Percentiles rank a stretch among this genome's conserved stretches.
These are phyloP conservation scores for Solanum peruvianum DNA, from an alignment of 257 asterid genomes.

Conservation along the genomic window DNA sequence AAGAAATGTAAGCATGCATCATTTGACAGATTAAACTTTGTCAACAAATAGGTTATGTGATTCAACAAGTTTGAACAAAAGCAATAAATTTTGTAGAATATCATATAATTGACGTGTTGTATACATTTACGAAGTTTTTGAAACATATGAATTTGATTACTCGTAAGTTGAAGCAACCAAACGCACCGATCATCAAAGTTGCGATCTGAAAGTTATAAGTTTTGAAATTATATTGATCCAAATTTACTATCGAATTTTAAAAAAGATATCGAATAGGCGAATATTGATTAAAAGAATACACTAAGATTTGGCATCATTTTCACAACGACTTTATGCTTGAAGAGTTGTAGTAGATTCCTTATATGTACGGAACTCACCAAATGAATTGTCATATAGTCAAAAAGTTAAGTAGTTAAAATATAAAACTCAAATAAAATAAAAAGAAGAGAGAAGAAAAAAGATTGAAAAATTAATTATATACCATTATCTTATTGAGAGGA, in stretches of 20 bases:
- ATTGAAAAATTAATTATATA: background rate
- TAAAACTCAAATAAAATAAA: background rate
- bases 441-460: background rate
- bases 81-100: background rate
- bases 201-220: background rate
- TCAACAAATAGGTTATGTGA: background rate
- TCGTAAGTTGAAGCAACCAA: background rate
- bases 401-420: background rate
- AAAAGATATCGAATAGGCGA: too few species aligned
- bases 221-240: too few species aligned
- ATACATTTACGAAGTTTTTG: background rate
- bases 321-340: background rate
- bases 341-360: background rate
- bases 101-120: background rate
- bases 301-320: background rate
- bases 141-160: background rate
- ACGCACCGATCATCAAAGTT: background rate
- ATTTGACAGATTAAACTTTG: background rate
- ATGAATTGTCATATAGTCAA: background rate
- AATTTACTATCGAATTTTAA: too few species aligned
- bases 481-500: background rate
- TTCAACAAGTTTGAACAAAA: background rate
- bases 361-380: background rate
- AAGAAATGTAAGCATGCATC: background rate
- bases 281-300: background rate